phyloP scores from a whole-genome alignment of 2,329 filamentous ascomycete genomes.

The Botrytis fabae region DNA sequence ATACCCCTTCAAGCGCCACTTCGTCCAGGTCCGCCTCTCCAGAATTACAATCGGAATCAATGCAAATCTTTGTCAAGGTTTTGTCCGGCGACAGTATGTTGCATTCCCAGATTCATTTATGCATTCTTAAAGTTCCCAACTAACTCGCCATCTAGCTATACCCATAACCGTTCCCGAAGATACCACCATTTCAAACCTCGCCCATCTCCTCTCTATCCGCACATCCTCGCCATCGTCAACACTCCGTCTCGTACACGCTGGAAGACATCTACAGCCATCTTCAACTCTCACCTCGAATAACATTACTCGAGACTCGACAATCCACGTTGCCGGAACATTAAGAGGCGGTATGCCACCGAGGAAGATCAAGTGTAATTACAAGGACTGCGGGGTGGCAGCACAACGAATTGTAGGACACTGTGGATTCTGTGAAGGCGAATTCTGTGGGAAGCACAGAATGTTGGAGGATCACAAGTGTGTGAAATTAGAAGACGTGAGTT shows the following conservation, averaged over 20 bases:
- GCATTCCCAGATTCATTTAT: slow-evolving; percentile 3
- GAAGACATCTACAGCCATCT: slow-evolving; percentile 51
- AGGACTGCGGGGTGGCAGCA: slow-evolving; percentile 82
- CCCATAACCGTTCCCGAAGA: slow-evolving; percentile 54
- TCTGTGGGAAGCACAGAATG: slow-evolving; percentile 91
- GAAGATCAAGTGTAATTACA: slow-evolving; percentile 77
- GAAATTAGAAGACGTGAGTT: slow-evolving; percentile 80
- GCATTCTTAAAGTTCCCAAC: slow-evolving; percentile 17
- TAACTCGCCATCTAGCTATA: slow-evolving; percentile 49
- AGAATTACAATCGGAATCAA: slow-evolving; percentile 48
- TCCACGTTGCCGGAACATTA: slow-evolving; percentile 57
- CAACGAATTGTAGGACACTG: slow-evolving; percentile 97
- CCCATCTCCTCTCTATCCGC: slow-evolving; percentile 56
- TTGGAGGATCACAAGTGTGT: slow-evolving; percentile 92
- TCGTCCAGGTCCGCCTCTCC: slow-evolving; percentile 41
- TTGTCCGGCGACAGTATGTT: slow-evolving; percentile 57
- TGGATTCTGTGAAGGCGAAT: slow-evolving; percentile 89
- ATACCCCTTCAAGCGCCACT: slow-evolving; percentile 29
- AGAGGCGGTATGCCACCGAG: slow-evolving; percentile 64
- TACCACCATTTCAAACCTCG: slow-evolving; percentile 56
- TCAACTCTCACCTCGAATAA: slow-evolving; percentile 48
- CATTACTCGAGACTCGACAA: slow-evolving; percentile 51
- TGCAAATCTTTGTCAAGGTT: slow-evolving; percentile 63
- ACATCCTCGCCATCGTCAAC: slow-evolving; percentile 52
- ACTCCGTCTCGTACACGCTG: slow-evolving; percentile 58